These are phyloP conservation scores for Brachypodium distachyon DNA, from an alignment of 202 grass and related monocot species.

Conservation along the genomic window DNA sequence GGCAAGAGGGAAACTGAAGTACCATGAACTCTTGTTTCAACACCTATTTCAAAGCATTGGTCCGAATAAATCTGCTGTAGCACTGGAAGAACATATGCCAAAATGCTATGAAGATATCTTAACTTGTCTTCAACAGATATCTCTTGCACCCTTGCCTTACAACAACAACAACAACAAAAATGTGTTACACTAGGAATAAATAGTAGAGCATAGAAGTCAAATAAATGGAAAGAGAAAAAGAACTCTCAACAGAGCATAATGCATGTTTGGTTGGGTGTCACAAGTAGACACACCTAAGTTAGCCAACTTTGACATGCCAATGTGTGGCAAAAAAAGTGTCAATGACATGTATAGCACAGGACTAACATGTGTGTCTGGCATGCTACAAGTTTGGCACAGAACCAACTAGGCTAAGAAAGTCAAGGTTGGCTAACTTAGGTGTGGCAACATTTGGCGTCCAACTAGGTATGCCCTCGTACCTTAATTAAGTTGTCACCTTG, in stretches of 20 bases:
- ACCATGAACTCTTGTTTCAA: slow-evolving; percentile 84
- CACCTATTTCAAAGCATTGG: slow-evolving; percentile 88
- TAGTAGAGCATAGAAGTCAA: not conserved
- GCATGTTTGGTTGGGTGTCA: not conserved
- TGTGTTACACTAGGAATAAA: not conserved
- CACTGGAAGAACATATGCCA: slow-evolving; percentile 76
- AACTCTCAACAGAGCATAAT: not conserved
- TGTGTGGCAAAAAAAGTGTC: not conserved
- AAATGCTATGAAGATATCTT: slow-evolving; percentile 88
- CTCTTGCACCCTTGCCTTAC: slow-evolving; percentile 80
- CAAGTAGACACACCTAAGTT: not conserved
- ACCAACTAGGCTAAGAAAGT: not conserved
- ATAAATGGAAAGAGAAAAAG: slow-evolving; percentile 9
- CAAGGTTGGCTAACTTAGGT: not conserved
- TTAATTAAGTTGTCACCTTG: slow-evolving; percentile 89
- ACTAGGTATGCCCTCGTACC: slow-evolving; percentile 25
- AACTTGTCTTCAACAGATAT: slow-evolving; percentile 79
- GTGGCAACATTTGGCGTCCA: not conserved
- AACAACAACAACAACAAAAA: slow-evolving; percentile 21
- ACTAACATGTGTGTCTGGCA: not conserved
- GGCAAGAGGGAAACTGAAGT: slow-evolving; percentile 15
- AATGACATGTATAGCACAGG: not conserved
- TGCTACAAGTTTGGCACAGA: not conserved
- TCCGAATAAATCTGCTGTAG: slow-evolving; percentile 74
- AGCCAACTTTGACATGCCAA: not conserved